Base-by-base conservation (phyloP, 371 early-diverging fungal species). In the Chytridiales sp. region DNA sequence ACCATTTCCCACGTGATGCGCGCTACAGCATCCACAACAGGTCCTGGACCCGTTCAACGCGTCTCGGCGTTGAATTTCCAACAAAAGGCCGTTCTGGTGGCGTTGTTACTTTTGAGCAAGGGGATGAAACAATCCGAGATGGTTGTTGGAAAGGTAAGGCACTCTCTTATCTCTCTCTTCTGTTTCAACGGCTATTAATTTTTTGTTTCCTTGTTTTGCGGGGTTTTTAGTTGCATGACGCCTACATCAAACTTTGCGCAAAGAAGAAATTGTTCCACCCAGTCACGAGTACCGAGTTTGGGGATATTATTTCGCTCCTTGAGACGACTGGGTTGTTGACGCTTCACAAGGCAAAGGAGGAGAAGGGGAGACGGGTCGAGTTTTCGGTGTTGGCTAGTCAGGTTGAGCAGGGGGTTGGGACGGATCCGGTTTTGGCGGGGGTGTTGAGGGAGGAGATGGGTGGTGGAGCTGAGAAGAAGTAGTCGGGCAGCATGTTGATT, bases 1-100 rank as follows among this genome's bases (percentile, higher is more conserved):
- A 84, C 91, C 1, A 77, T 95, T 32, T 73, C 75, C 52, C 93
- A 93, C 74, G 80, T 95, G 5, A 75, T 87, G 52, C 82, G 82
- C 64, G 93, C 89, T 0, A 67, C 88, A 46, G 72, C 80, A 34
- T 65, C 67, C 2, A 82, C 86, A 1, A 30, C 85, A 77, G 93
- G 91, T 13, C 81, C 83, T 0, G 77, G 85, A 0, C 75, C 73
- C 26, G 70, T 80, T 3, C 79, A 83, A 26, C 86, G 84, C 57
- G 74, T 94, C 38, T 75, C 74, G 30, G 79, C 72, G 5, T 67
- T 93, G 40, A 89, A 84, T 55, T 69, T 90, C 22, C 93, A 93
- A 61, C 90, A 89, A 59, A 88, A 92, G 71, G 77, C 92, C 34
- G 86, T 90, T 4, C 68, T 94, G 11, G 47, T 59, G 15, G 47